phyloP scores from a whole-genome alignment of 345 rosid genomes.

The Pelargonium nanum region DNA sequence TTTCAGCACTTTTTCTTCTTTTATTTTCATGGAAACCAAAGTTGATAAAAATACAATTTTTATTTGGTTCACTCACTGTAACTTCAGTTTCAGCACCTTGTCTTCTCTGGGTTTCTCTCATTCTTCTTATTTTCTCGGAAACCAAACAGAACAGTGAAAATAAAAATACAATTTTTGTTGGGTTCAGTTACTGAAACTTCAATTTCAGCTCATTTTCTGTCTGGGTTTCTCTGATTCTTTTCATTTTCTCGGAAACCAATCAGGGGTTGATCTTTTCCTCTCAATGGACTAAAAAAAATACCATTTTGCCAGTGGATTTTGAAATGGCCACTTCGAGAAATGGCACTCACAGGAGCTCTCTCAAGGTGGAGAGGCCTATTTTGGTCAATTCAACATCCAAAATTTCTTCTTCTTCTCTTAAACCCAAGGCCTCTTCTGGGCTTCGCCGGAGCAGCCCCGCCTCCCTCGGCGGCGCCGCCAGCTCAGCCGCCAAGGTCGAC shows the following conservation, averaged over 20 bases:
- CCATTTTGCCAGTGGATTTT: background rate
- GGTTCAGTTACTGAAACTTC: too few species aligned
- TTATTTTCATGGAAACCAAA: background rate
- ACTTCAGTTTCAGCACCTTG: too few species aligned
- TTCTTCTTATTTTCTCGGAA: too few species aligned
- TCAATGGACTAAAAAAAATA: background rate
- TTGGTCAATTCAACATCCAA: constrained; percentile 33
- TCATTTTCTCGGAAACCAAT: background rate
- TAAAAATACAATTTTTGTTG: too few species aligned
- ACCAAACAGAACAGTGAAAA: too few species aligned
- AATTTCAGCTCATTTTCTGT: background rate
- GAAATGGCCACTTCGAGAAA: constrained; percentile 39
- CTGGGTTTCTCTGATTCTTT: background rate
- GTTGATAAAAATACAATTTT: too few species aligned
- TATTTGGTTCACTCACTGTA: too few species aligned
- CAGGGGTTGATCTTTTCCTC: background rate
- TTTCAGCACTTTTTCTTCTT: background rate
- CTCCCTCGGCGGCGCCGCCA: constrained; percentile 22
- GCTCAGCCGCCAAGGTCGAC: constrained; percentile 18
- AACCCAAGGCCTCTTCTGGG: constrained; percentile 46
- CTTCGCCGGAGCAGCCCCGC: constrained; percentile 62
- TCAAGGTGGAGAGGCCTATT: constrained; percentile 23
- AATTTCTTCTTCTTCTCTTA: constrained; percentile 59
- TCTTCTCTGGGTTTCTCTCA: too few species aligned
- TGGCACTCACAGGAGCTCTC: constrained; percentile 34